Base-by-base conservation (phyloP, 805 yeast species). In the Saccharomycopsis fermentans region DNA sequence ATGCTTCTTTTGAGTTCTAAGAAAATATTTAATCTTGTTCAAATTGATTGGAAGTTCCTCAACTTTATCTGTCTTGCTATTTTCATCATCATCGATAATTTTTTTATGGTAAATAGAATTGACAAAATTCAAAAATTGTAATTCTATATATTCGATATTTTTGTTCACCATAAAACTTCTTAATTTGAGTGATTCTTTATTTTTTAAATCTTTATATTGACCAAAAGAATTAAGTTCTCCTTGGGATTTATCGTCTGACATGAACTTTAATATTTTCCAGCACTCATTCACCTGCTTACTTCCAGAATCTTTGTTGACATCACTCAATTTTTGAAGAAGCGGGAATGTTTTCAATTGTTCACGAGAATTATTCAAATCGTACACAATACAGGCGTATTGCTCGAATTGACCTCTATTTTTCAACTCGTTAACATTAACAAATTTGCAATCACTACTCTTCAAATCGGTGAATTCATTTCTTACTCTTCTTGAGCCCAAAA, bases 91-190 rank as follows among this genome's bases (percentile, higher is more conserved):
- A 27, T 54, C 57, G 39, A 19, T 52, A 26, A 27, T 52, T 48
- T 75, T 80, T 65, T 79, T 77, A 62, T 77, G 68, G 71, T 82
- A 82, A 63, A 87, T 72, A 52, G 79, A 81, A 65, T 87, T 89
- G 62, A 90, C 81, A 68, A 84, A 82, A 51, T 81, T 84, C 66
- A 81, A 80, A 71, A 90, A 92, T 70, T 92, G 97, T 9, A 70
- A 68, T 68, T 94, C 95, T 62, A 92, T 74, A 65, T 80, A 84
- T 12, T 69, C 64, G 64, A 79, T 81, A 16, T 94, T 79, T 60
- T 80, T 83, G 14, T 69, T 64, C 3, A 82, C 79, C 43, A 86
- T 77, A 58, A 72, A 70, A 54, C 74, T 74, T 55, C 80, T 73
- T 53, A 79, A 52, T 66, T 21, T 64, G 65, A 62, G 69, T 65